These are phyloP conservation scores for Alternaria sp. DNA, from an alignment of 2,329 filamentous ascomycete genomes.

Conservation along the genomic window DNA sequence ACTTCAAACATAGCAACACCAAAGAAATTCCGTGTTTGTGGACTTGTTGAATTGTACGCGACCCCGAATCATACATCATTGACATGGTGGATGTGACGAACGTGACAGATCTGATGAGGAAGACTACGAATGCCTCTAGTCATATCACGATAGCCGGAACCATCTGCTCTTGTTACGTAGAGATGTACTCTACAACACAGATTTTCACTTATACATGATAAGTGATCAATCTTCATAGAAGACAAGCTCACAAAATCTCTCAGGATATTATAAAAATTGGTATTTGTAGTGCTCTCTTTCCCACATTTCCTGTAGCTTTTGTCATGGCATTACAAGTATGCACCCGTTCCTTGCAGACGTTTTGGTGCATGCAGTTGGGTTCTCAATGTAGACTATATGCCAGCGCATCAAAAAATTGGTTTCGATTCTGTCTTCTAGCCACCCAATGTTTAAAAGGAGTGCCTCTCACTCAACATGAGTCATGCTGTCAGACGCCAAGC, in stretches of 20 bases:
- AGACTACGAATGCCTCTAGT: not conserved
- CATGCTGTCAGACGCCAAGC: not conserved
- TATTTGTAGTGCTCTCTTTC: not conserved
- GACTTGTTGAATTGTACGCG: not conserved
- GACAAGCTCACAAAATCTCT: not conserved
- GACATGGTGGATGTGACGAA: not conserved
- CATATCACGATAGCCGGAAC: not conserved
- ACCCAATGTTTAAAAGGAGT: not conserved
- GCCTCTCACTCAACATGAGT: not conserved
- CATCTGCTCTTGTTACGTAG: not conserved
- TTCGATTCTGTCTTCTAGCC: not conserved
- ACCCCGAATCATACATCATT: not conserved
- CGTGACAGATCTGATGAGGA: not conserved
- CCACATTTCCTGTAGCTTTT: not conserved
- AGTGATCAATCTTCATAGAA: not conserved
- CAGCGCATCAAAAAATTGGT: not conserved
- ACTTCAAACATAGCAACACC: not conserved
- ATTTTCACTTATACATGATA: not conserved
- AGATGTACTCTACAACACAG: not conserved
- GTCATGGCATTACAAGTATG: not conserved
- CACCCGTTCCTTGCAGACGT: not conserved
- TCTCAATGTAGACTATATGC: not conserved
- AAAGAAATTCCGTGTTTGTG: not conserved
- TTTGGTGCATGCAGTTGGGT: not conserved
- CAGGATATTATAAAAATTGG: not conserved